These are phyloP conservation scores for Trichoderma sp. DNA, from an alignment of 2,329 filamentous ascomycete species.

Conservation along the genomic window DNA sequence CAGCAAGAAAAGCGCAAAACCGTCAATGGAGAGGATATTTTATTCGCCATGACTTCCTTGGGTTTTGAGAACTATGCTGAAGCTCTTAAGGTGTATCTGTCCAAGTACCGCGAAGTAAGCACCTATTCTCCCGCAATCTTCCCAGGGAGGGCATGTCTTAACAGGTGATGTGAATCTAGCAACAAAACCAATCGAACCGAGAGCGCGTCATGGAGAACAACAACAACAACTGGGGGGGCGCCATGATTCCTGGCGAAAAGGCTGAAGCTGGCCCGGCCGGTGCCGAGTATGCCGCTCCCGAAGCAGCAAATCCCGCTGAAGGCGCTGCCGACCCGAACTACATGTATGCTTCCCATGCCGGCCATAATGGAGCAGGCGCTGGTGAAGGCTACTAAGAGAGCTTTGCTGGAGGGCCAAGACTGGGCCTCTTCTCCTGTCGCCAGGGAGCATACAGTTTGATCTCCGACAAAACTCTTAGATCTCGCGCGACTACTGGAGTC, in stretches of 20 bases:
- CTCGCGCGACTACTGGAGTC: neutral
- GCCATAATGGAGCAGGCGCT: conserved; percentile 61
- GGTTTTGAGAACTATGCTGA: conserved; percentile 99
- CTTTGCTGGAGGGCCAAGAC: neutral
- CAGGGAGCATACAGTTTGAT: neutral
- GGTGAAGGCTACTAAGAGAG: conserved; percentile 55
- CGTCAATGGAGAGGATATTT: conserved; percentile 96
- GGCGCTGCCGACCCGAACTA: conserved; percentile 50
- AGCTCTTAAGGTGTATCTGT: conserved; percentile 95
- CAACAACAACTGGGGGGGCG: conserved; percentile 39
- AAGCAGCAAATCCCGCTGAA: conserved; percentile 48
- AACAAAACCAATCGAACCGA: conserved; percentile 49
- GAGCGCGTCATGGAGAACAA: conserved; percentile 45
- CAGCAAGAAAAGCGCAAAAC: conserved; percentile 99
- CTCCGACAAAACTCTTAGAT: too few relatives aligned
- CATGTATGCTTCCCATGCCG: conserved; percentile 58
- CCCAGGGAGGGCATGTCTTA: neutral
- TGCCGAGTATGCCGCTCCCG: conserved; percentile 50
- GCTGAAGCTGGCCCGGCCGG: conserved; percentile 37
- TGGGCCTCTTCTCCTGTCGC: neutral
- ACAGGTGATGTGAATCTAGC: conserved; percentile 35
- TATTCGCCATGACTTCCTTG: conserved; percentile 98
- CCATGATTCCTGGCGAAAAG: conserved; percentile 43
- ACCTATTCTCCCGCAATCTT: too few relatives aligned
- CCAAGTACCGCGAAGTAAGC: conserved; percentile 95